phyloP scores from a whole-genome alignment of 169 alveolate species.

The Plasmodium inui region DNA sequence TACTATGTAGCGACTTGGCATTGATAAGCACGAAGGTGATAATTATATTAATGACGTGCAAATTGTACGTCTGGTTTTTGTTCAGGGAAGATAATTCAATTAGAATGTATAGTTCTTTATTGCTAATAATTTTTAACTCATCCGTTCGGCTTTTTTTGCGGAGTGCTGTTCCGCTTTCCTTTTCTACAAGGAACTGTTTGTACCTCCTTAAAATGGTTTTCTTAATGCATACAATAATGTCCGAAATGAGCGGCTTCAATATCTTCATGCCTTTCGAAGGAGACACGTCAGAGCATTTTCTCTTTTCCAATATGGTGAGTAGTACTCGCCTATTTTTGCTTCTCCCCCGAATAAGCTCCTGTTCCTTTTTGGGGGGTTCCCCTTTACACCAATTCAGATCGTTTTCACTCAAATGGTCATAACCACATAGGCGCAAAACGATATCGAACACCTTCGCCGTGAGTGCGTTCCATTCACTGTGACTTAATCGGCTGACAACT shows the following conservation, averaged over 20 bases:
- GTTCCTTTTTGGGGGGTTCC: background rate
- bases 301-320: background rate
- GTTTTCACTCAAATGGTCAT: background rate
- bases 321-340: background rate
- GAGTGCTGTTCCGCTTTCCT: background rate
- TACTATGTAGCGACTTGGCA: constrained; percentile 21
- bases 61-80: constrained; percentile 31
- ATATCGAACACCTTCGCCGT: constrained; percentile 42
- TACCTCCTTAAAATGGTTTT: constrained; percentile 34
- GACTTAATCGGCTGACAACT: constrained; percentile 15
- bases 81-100: constrained; percentile 74
- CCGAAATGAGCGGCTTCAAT: constrained; percentile 50
- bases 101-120: constrained; percentile 67
- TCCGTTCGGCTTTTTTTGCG: constrained; percentile 14
- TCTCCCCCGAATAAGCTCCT: background rate
- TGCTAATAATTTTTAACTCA: constrained; percentile 28
- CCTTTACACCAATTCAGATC: background rate
- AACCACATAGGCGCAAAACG: constrained; percentile 69
- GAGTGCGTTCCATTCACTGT: constrained; percentile 24
- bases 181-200: constrained; percentile 11
- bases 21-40: constrained; percentile 32
- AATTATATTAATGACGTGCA: constrained; percentile 54
- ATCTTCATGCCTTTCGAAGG: constrained; percentile 32
- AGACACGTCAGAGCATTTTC: background rate
- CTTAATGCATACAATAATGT: constrained; percentile 53